Percentiles rank a stretch among this genome's conserved stretches.
These are phyloP conservation scores for Helichrysum umbraculigerum DNA, from an alignment of 129 eudicot genomes.

Conservation along the genomic window DNA sequence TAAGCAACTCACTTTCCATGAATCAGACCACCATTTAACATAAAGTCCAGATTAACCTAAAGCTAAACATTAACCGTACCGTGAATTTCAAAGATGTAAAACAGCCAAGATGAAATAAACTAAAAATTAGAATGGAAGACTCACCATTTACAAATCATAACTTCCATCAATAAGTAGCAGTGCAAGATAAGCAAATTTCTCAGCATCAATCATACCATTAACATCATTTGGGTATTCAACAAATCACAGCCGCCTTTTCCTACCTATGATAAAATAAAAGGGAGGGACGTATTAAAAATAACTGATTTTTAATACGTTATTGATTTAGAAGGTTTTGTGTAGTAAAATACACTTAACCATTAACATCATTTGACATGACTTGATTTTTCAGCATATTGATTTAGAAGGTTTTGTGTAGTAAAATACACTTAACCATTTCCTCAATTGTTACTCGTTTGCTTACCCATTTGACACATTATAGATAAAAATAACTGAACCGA, in stretches of 20 bases:
- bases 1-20: conserved; percentile 73
- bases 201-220: conserved; percentile 93
- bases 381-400: too few species aligned
- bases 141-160: conserved; percentile 97
- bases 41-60: conserved; percentile 98
- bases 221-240: conserved; percentile 94
- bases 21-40: conserved; percentile 86
- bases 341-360: too few species aligned
- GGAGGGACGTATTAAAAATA: conserved; percentile 5
- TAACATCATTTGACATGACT: too few species aligned
- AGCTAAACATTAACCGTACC: too few species aligned
- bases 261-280: conserved; percentile 47
- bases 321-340: too few species aligned
- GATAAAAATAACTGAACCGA: too few species aligned
- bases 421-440: conserved; percentile 95
- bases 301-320: too few species aligned
- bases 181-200: conserved; percentile 85
- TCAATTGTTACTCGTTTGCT: conserved; percentile 98
- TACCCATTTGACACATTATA: too few species aligned
- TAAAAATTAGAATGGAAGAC: conserved; percentile 3
- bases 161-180: conserved; percentile 89
- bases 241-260: conserved; percentile 79
- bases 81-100: too few species aligned
- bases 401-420: too few species aligned
- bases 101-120: conserved; percentile 76